Evolutionary conservation across 2,329 filamentous ascomycete species (phyloP).

Genomic region (Microdochium bolleyi): DNA sequence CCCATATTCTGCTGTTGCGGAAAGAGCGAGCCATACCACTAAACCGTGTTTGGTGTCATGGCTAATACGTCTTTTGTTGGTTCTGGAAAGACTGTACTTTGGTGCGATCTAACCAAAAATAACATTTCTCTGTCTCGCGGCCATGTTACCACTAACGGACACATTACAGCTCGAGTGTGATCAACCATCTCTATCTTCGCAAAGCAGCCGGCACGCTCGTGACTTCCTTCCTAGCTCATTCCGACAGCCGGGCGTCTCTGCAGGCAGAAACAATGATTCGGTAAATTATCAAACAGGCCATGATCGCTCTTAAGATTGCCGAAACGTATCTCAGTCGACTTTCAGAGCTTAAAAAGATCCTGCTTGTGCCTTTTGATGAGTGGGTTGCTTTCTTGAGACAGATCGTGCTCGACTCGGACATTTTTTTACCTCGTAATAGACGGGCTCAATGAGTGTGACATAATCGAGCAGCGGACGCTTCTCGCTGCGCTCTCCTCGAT

Average conservation of each 20-base stretch:
- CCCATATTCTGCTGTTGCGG: not conserved
- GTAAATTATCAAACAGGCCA: slow-evolving; percentile 8
- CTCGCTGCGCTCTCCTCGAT: not conserved
- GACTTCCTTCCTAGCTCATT: slow-evolving; percentile 11
- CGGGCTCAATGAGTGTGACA: not conserved
- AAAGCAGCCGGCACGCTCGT: slow-evolving; percentile 1
- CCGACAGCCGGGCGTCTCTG: slow-evolving; percentile 7
- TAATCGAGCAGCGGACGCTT: not conserved
- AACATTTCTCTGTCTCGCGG: not conserved
- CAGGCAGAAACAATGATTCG: slow-evolving; percentile 8
- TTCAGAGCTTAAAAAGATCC: not conserved
- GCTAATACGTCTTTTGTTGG: not conserved
- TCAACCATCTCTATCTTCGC: slow-evolving; percentile 3
- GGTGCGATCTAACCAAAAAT: not conserved
- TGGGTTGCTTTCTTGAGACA: not conserved
- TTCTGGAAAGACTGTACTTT: slow-evolving; percentile 3
- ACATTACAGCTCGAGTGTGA: slow-evolving; percentile 2
- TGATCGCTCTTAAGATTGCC: not conserved
- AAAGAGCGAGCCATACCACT: not conserved
- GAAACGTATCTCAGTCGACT: not conserved
- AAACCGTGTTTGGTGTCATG: not conserved
- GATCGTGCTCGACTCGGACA: not conserved
- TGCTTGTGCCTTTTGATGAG: not conserved
- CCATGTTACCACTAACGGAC: not conserved
- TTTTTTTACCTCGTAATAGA: not conserved